Evolutionary conservation across 2,329 filamentous ascomycete genomes (phyloP).

Genomic region (Hypoxylon rubiginosum): DNA sequence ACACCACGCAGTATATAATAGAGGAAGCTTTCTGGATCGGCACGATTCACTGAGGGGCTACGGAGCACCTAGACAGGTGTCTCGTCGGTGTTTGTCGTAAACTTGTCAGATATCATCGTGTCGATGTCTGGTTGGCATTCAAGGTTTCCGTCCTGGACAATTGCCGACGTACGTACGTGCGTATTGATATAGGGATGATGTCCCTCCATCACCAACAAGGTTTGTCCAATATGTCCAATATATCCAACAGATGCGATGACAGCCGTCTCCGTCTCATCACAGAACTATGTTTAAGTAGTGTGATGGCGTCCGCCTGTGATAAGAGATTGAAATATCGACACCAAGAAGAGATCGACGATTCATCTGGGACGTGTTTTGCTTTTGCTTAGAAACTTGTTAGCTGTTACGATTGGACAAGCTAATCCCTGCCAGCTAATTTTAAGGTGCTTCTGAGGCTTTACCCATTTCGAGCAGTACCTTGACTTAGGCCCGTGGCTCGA

Average conservation of each 20-base stretch:
- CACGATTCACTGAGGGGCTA: slow-evolving; percentile 3
- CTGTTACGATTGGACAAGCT: slow-evolving; percentile 36
- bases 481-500: slow-evolving; percentile 33
- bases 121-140: slow-evolving; percentile 13
- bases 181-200: not conserved
- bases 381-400: slow-evolving; percentile 31
- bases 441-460: slow-evolving; percentile 45
- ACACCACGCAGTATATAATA: not conserved
- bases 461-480: slow-evolving; percentile 36
- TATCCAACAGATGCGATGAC: slow-evolving; percentile 27
- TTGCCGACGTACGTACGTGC: slow-evolving; percentile 12
- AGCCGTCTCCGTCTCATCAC: slow-evolving; percentile 11
- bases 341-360: slow-evolving; percentile 25
- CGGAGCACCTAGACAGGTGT: slow-evolving; percentile 11
- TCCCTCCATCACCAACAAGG: not conserved
- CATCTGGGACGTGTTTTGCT: slow-evolving; percentile 26
- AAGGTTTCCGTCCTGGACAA: slow-evolving; percentile 28
- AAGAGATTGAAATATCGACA: slow-evolving; percentile 21
- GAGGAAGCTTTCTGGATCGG: slow-evolving; percentile 13
- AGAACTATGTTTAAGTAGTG: slow-evolving; percentile 11
- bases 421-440: slow-evolving; percentile 49
- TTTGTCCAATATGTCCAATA: slow-evolving; percentile 11
- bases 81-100: slow-evolving; percentile 19
- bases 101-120: slow-evolving; percentile 12
- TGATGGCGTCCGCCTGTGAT: slow-evolving; percentile 13